Evolutionary conservation across 225 moss, liverwort and hornwort species (phyloP).

Genomic region (Polytrichum commune): DNA sequence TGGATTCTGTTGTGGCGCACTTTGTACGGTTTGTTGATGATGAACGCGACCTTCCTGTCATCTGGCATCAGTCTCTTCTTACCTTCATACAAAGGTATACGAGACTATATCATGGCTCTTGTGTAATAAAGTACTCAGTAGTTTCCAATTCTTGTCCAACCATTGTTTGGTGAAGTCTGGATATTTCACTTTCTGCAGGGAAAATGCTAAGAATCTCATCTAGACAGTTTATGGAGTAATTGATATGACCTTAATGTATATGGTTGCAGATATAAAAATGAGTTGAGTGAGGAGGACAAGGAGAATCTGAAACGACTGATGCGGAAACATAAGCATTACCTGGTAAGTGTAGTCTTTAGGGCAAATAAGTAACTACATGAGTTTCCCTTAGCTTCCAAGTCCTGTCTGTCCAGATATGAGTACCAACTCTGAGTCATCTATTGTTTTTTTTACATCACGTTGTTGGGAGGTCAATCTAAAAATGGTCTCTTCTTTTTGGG

Average conservation of each 20-base stretch:
- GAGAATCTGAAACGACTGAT: conserved; percentile 75
- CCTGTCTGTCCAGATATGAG: too few species aligned
- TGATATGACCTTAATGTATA: neutral
- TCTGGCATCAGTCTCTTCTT: conserved; percentile 96
- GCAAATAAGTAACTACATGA: neutral
- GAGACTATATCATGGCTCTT: neutral
- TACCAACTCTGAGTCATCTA: too few species aligned
- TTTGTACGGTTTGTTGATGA: conserved; percentile 74
- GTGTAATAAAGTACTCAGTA: neutral
- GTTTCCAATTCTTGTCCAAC: too few species aligned
- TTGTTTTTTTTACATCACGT: too few species aligned
- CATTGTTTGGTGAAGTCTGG: too few species aligned
- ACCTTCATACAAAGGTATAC: conserved; percentile 86
- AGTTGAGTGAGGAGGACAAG: conserved; percentile 78
- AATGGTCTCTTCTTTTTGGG: conserved; percentile 3
- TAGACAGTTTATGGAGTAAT: too few species aligned
- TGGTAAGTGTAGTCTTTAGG: conserved; percentile 39
- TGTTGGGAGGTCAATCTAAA: neutral
- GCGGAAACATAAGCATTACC: conserved; percentile 83
- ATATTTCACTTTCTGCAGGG: too few species aligned
- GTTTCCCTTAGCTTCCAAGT: neutral
- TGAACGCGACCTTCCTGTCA: conserved; percentile 91
- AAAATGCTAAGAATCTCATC: too few species aligned
- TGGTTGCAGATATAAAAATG: conserved; percentile 84
- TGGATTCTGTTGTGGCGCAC: conserved; percentile 85